These are phyloP conservation scores for Cardamine chenopodiifolia DNA, from an alignment of 345 rosid species.

Conservation along the genomic window DNA sequence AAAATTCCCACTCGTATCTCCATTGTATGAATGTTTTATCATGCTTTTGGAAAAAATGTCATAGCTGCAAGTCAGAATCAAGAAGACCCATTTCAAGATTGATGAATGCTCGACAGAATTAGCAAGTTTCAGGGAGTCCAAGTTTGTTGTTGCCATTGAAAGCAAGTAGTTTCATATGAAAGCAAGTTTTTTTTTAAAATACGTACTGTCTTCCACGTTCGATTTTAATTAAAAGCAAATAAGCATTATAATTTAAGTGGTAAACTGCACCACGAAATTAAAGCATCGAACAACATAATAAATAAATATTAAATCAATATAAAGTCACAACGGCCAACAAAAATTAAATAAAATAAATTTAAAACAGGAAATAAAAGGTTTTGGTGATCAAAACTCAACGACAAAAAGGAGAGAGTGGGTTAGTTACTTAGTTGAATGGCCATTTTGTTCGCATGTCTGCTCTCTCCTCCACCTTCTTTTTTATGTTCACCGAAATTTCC, in stretches of 20 bases:
- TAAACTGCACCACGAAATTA: conserved; percentile 38
- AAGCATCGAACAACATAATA: background rate
- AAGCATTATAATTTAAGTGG: conserved; percentile 18
- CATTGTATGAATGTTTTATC: no score
- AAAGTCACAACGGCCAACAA: conserved; percentile 31
- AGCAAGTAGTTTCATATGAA: no score
- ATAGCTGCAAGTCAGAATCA: no score
- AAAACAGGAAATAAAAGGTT: background rate
- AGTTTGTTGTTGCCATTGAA: background rate
- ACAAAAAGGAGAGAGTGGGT: conserved; percentile 43
- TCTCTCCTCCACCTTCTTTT: conserved; percentile 46
- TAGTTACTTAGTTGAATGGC: conserved; percentile 47
- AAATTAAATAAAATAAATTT: conserved; percentile 16
- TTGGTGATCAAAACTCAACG: conserved; percentile 49
- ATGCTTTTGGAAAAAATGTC: no score
- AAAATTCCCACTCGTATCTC: no score
- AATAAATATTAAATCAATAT: background rate
- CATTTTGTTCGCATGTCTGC: conserved; percentile 47
- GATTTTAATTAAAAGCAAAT: background rate
- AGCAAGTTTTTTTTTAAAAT: no score
- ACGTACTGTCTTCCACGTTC: conserved; percentile 46
- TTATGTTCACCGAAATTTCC: conserved; percentile 30
- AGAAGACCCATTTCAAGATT: no score
- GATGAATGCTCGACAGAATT: background rate
- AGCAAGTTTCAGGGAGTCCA: background rate